phyloP scores from a whole-genome alignment of 78 protist genomes.

The Dictyostelium brefeldianum region DNA sequence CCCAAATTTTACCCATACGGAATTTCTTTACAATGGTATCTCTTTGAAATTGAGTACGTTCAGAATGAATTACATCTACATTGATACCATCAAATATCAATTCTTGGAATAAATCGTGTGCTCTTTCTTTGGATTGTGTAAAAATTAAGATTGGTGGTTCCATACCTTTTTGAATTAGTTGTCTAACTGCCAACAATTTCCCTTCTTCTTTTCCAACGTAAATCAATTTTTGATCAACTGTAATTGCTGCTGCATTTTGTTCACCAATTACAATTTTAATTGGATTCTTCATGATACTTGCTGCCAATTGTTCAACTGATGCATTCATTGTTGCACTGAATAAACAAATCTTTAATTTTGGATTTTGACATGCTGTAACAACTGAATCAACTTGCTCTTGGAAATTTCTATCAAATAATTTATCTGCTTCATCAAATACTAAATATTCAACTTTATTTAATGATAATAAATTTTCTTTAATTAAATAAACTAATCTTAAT shows the following conservation, averaged over 20 bases:
- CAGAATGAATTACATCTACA: constrained; percentile 94
- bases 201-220: constrained; percentile 96
- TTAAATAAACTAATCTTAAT: constrained; percentile 81
- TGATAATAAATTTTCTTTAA: constrained; percentile 29
- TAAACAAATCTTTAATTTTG: constrained; percentile 38
- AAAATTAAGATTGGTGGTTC: constrained; percentile 97
- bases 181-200: constrained; percentile 93
- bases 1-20: constrained; percentile 93
- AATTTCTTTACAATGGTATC: constrained; percentile 87
- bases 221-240: constrained; percentile 90
- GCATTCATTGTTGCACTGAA: constrained; percentile 91
- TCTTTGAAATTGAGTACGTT: constrained; percentile 88
- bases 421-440: constrained; percentile 95
- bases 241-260: constrained; percentile 87
- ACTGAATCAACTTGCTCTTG: constrained; percentile 89
- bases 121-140: constrained; percentile 95
- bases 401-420: constrained; percentile 88
- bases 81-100: constrained; percentile 83
- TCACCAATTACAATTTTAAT: constrained; percentile 86
- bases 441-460: constrained; percentile 83
- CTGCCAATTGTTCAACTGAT: constrained; percentile 89
- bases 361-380: constrained; percentile 54
- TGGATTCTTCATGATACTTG: constrained; percentile 85
- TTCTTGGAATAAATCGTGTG: constrained; percentile 91
- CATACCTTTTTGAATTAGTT: constrained; percentile 91